Evolutionary conservation across 768 basidiomycete species (phyloP).

Genomic region (Naganishia kalamii): DNA sequence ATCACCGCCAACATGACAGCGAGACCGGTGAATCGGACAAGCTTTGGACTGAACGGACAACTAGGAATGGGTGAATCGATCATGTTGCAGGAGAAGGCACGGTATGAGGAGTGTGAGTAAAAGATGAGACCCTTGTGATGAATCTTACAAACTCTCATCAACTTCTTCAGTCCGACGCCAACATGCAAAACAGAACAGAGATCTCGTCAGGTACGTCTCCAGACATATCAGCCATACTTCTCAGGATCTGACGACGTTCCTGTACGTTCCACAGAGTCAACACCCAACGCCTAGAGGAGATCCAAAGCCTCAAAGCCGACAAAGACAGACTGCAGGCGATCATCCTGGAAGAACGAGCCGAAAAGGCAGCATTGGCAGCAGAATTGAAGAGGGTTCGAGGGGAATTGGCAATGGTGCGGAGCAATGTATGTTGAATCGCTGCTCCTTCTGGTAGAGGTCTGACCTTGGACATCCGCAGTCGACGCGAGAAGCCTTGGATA

Average conservation of each 20-base stretch:
- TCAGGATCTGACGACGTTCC: not conserved
- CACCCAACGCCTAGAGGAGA: slow-evolving; percentile 10
- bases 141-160: not conserved
- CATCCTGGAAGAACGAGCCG: slow-evolving; percentile 14
- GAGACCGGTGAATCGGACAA: slow-evolving; percentile 3
- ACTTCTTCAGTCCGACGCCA: not conserved
- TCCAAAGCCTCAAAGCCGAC: slow-evolving; percentile 15
- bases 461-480: not conserved
- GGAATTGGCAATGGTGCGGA: not conserved
- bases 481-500: slow-evolving; percentile 15
- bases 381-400: slow-evolving; percentile 9
- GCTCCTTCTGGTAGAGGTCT: not conserved
- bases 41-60: not conserved
- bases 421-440: not conserved
- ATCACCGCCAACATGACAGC: slow-evolving; percentile 1
- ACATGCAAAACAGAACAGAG: slow-evolving; percentile 22
- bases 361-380: slow-evolving; percentile 11
- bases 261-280: slow-evolving; percentile 5
- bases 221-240: not conserved
- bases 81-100: slow-evolving; percentile 8
- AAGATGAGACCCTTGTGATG: not conserved
- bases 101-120: slow-evolving; percentile 11
- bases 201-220: slow-evolving; percentile 14
- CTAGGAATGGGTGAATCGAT: not conserved
- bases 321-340: slow-evolving; percentile 14